Conservation (phyloP, 257 asterid species). For the Cordia subcordata region DNA sequence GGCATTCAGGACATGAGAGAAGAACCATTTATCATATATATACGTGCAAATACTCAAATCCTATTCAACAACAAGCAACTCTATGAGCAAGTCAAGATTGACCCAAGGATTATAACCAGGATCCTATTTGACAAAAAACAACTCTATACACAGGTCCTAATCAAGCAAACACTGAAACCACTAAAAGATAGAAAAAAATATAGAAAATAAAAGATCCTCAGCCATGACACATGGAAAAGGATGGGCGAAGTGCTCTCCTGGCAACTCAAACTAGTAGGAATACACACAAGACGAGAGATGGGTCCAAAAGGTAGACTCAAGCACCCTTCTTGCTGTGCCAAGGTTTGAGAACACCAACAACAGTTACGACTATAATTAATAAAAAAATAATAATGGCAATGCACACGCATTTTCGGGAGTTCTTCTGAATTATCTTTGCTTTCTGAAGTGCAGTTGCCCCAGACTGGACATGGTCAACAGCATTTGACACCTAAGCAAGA, state of each 20-base stretch:
- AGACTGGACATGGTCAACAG: conserved; percentile 65
- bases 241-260: conserved; percentile 3
- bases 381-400: conserved; percentile 42
- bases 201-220: no score
- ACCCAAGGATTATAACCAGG: no score
- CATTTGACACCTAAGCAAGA: conserved; percentile 51
- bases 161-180: no score
- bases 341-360: conserved; percentile 40
- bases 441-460: conserved; percentile 61
- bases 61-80: no score
- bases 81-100: no score
- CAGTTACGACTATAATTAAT: conserved; percentile 32
- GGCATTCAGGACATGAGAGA: neutral
- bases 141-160: no score
- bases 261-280: conserved; percentile 5
- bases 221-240: neutral
- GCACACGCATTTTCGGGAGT: conserved; percentile 67
- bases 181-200: no score
- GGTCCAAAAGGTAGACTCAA: conserved; percentile 21
- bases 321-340: conserved; percentile 49
- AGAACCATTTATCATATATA: no score
- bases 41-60: no score
- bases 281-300: neutral
- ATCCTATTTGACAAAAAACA: no score
- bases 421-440: conserved; percentile 60